These are phyloP conservation scores for Penicillium soppii DNA, from an alignment of 495 filamentous ascomycete genomes.

Conservation along the genomic window DNA sequence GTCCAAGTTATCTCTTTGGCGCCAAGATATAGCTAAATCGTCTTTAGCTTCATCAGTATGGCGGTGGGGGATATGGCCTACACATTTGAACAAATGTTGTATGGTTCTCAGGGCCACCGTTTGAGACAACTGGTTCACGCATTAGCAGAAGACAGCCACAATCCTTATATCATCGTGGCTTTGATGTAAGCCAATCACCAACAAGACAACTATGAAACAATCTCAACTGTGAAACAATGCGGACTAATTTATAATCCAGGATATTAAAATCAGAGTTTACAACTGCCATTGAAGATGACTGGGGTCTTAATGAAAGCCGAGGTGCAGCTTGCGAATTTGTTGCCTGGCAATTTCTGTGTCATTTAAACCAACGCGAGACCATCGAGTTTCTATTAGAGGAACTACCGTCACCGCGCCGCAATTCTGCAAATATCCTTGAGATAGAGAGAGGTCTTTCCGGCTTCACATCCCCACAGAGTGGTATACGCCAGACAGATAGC, in stretches of 20 bases:
- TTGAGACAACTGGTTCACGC: slow-evolving; percentile 65
- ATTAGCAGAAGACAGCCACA: slow-evolving; percentile 62
- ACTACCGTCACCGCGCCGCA: slow-evolving; percentile 46
- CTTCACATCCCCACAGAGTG: slow-evolving; percentile 7
- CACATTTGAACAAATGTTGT: slow-evolving; percentile 79
- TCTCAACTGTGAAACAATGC: no score
- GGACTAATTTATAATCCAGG: slow-evolving; percentile 36
- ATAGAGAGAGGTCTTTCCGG: slow-evolving; percentile 26
- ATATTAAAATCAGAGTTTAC: slow-evolving; percentile 79
- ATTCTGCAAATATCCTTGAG: slow-evolving; percentile 18
- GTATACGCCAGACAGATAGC: slow-evolving; percentile 1
- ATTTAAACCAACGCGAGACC: slow-evolving; percentile 74
- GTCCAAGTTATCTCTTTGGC: slow-evolving; percentile 3
- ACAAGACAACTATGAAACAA: not conserved
- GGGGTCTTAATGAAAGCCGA: slow-evolving; percentile 70
- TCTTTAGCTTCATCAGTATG: slow-evolving; percentile 44
- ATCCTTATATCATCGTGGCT: slow-evolving; percentile 73
- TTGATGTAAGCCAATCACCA: slow-evolving; percentile 59
- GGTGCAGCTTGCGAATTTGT: slow-evolving; percentile 88
- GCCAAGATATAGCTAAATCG: not conserved
- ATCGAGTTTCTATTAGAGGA: slow-evolving; percentile 85
- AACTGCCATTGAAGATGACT: slow-evolving; percentile 60
- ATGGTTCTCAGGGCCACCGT: slow-evolving; percentile 60
- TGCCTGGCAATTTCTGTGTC: slow-evolving; percentile 83
- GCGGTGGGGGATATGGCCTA: slow-evolving; percentile 62